These are phyloP conservation scores for Suzukiozyma palmioleophila DNA, from an alignment of 1,139 yeast species.

Conservation along the genomic window DNA sequence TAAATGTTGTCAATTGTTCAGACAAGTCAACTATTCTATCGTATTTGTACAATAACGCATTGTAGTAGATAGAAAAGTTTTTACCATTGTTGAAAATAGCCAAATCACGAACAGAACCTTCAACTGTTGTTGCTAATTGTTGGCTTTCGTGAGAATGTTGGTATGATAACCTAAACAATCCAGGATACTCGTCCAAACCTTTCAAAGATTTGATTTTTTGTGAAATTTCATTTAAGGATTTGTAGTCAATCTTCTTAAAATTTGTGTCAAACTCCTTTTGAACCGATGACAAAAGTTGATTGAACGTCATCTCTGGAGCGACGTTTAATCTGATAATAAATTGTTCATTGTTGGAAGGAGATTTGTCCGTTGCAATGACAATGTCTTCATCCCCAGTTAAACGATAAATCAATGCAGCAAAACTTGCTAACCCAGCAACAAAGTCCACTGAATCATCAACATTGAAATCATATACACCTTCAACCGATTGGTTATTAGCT, in stretches of 20 bases:
- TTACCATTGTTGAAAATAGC: slow-evolving; percentile 43
- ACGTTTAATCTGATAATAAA: slow-evolving; percentile 62
- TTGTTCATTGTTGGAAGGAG: slow-evolving; percentile 29
- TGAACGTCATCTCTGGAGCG: slow-evolving; percentile 50
- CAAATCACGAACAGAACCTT: slow-evolving; percentile 60
- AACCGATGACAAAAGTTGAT: slow-evolving; percentile 46
- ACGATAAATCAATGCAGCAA: slow-evolving; percentile 69
- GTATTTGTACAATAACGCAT: slow-evolving; percentile 67
- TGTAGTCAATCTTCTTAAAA: slow-evolving; percentile 32
- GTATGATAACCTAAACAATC: slow-evolving; percentile 61
- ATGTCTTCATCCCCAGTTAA: slow-evolving; percentile 93
- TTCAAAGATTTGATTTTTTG: slow-evolving; percentile 44
- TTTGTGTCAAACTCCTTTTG: slow-evolving; percentile 38
- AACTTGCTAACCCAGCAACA: slow-evolving; percentile 59
- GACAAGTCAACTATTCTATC: slow-evolving; percentile 66
- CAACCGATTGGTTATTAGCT: slow-evolving; percentile 62
- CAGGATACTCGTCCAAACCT: slow-evolving; percentile 55
- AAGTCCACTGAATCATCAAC: slow-evolving; percentile 34
- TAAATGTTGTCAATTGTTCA: slow-evolving; percentile 66
- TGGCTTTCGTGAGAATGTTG: slow-evolving; percentile 43
- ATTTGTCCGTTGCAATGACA: slow-evolving; percentile 66
- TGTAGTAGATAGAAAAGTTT: slow-evolving; percentile 51
- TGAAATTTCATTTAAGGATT: slow-evolving; percentile 55
- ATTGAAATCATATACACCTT: slow-evolving; percentile 47
- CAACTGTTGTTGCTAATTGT: slow-evolving; percentile 43